Percentiles rank a stretch among this genome's conserved stretches.
Evolutionary conservation across 2,329 filamentous ascomycete species (phyloP).

Genomic region (Thielaviopsis populi): DNA sequence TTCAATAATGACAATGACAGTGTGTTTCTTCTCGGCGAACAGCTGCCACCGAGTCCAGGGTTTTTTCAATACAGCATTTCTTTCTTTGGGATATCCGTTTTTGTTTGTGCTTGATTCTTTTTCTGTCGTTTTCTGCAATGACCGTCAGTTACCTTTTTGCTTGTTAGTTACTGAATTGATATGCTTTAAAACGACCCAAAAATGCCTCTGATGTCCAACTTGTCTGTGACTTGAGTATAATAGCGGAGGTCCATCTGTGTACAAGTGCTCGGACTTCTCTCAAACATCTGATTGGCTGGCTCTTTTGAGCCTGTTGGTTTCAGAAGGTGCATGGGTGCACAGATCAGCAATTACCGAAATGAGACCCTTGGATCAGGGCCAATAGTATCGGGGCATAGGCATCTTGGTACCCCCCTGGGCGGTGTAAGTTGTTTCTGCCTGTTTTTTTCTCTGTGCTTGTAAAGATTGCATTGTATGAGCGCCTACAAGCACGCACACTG

Average conservation of each 20-base stretch:
- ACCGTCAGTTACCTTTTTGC: neutral
- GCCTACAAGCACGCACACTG: neutral
- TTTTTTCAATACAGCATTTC: slow-evolving; percentile 17
- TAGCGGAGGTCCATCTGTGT: no score
- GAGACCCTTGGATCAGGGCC: neutral
- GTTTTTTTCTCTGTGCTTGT: neutral
- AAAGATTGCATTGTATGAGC: neutral
- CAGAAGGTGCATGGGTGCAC: neutral
- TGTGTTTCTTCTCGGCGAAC: slow-evolving; percentile 10
- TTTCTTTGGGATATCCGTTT: slow-evolving; percentile 16
- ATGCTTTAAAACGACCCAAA: slow-evolving; percentile 1
- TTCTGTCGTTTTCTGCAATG: neutral
- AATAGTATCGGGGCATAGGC: neutral
- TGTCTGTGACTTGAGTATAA: no score
- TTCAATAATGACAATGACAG: slow-evolving; percentile 17
- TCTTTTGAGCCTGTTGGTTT: neutral
- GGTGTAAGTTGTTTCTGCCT: neutral
- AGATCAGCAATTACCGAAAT: slow-evolving; percentile 3
- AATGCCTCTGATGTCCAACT: no score
- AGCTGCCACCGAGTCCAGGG: slow-evolving; percentile 14
- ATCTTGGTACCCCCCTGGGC: neutral
- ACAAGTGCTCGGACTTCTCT: no score
- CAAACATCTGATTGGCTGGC: neutral
- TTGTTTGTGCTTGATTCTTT: slow-evolving; percentile 15
- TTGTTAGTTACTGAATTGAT: slow-evolving; percentile 6